Evolutionary conservation across 176 grass and related monocot species (phyloP).

Genomic region (Secale cereale): DNA sequence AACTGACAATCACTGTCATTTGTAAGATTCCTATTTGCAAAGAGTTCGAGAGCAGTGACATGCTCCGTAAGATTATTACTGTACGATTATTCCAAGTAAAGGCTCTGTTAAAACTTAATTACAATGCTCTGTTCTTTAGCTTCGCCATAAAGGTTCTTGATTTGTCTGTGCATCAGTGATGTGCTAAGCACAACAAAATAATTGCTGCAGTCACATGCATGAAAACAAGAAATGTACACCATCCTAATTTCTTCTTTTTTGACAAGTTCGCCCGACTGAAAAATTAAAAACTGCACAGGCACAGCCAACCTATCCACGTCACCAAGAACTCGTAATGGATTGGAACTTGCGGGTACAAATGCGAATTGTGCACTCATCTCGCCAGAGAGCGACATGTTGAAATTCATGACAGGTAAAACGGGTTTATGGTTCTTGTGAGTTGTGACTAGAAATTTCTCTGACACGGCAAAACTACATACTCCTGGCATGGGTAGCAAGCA

Average conservation of each 20-base stretch:
- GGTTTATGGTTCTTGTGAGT: too few relatives aligned
- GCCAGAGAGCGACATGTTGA: not conserved
- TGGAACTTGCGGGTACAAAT: not conserved
- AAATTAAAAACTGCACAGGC: not conserved
- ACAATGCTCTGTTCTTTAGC: not conserved
- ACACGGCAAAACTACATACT: not conserved
- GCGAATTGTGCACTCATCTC: not conserved
- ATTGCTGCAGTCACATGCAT: not conserved
- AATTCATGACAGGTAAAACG: not conserved
- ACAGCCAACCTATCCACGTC: not conserved
- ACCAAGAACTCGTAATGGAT: not conserved
- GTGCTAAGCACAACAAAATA: not conserved
- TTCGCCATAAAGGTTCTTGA: not conserved
- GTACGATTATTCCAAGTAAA: not conserved
- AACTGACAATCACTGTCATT: not conserved
- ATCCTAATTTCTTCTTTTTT: not conserved
- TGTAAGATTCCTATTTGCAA: not conserved
- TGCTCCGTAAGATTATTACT: not conserved
- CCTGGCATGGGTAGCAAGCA: not conserved
- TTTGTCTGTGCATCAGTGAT: not conserved
- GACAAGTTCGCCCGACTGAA: not conserved
- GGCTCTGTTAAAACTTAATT: not conserved
- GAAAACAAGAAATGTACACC: not conserved
- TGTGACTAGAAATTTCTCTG: too few relatives aligned
- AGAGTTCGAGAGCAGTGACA: not conserved